A percentile compares a stretch with the other conserved stretches of the same genome.
These are phyloP conservation scores for Closterium sp. DNA, from an alignment of 139 green algal genomes.

Conservation along the genomic window DNA sequence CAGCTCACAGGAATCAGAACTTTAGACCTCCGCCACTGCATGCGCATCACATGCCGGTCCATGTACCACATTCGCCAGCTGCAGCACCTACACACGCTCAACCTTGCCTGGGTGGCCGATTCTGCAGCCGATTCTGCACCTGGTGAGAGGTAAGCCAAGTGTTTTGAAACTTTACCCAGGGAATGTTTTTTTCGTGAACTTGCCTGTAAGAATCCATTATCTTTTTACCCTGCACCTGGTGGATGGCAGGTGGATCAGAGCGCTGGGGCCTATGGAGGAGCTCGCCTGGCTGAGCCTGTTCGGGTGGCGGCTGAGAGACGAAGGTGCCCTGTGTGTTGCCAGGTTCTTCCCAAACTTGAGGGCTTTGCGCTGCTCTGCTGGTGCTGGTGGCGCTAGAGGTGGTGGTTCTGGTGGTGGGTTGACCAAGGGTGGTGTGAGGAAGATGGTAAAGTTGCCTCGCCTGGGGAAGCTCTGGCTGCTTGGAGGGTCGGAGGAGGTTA, in stretches of 20 bases:
- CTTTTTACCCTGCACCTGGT: background rate
- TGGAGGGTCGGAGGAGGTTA: background rate
- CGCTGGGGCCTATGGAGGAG: background rate
- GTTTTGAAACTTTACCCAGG: no score
- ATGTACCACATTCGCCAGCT: background rate
- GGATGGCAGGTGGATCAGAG: background rate
- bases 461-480: background rate
- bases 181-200: no score
- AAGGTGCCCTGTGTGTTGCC: background rate
- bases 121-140: background rate
- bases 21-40: background rate
- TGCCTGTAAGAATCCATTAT: no score
- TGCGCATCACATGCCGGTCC: background rate
- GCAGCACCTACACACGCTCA: background rate
- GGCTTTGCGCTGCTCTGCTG: background rate
- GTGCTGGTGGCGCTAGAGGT: background rate
- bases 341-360: background rate
- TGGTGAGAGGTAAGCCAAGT: no score
- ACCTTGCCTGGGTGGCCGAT: background rate
- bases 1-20: background rate
- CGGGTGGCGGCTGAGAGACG: background rate
- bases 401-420: background rate
- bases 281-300: background rate
- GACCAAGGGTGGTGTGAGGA: background rate
- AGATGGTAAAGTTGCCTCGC: background rate